These are phyloP conservation scores for Luvunga scandens DNA, from an alignment of 345 rosid species.

Conservation along the genomic window DNA sequence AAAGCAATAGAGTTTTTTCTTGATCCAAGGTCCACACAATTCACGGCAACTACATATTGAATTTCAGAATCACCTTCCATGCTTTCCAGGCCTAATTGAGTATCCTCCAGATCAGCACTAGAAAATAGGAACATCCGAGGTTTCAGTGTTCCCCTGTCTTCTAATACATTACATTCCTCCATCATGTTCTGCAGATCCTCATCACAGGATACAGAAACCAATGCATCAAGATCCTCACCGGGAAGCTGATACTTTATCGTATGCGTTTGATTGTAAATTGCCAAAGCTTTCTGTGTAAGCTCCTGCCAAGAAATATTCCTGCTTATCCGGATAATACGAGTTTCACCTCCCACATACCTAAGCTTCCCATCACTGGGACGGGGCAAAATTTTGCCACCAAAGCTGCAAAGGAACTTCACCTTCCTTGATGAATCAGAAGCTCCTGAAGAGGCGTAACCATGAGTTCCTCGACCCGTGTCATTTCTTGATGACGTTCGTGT, in stretches of 20 bases:
- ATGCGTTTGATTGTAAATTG: slow-evolving; percentile 46
- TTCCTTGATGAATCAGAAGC: slow-evolving; percentile 32
- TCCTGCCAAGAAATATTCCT: slow-evolving; percentile 57
- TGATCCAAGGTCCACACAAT: slow-evolving; percentile 64
- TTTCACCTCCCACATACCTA: slow-evolving; percentile 74
- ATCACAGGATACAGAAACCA: slow-evolving; percentile 73
- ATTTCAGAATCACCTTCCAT: slow-evolving; percentile 56
- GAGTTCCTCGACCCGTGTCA: slow-evolving; percentile 36
- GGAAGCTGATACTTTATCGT: slow-evolving; percentile 72
- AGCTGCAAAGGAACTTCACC: slow-evolving; percentile 73
- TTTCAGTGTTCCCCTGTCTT: slow-evolving; percentile 47
- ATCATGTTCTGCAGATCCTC: slow-evolving; percentile 79
- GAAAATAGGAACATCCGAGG: slow-evolving; percentile 72
- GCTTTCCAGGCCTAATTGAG: slow-evolving; percentile 47
- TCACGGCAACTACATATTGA: slow-evolving; percentile 63
- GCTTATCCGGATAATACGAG: slow-evolving; percentile 51
- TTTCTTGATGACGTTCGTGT: slow-evolving; percentile 42
- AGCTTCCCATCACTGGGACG: slow-evolving; percentile 74
- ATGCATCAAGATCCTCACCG: slow-evolving; percentile 79
- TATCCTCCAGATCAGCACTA: slow-evolving; percentile 52
- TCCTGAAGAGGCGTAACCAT: slow-evolving; percentile 35
- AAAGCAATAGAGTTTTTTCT: slow-evolving; percentile 42
- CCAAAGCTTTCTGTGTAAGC: slow-evolving; percentile 47
- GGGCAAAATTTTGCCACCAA: slow-evolving; percentile 67
- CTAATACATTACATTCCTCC: slow-evolving; percentile 66